These are phyloP conservation scores for Sanghuangporus sanghuang DNA, from an alignment of 1,284 basidiomycete species.

Conservation along the genomic window DNA sequence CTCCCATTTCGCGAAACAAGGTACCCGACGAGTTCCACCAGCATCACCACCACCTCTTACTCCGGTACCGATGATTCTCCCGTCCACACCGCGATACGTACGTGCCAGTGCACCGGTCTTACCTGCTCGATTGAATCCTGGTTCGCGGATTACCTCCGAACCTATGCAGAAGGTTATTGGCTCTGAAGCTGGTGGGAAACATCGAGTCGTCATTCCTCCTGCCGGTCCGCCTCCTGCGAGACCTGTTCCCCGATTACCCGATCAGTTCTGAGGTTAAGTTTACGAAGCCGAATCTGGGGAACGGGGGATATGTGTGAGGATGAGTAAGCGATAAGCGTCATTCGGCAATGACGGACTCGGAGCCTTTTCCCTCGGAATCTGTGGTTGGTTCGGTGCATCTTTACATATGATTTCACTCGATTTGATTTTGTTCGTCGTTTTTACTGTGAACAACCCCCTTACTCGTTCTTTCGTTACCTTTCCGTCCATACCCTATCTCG, in stretches of 20 bases:
- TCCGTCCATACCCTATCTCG: too few relatives aligned
- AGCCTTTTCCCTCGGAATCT: too few relatives aligned
- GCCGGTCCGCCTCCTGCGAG: background rate
- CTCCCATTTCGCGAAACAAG: background rate
- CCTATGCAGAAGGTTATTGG: background rate
- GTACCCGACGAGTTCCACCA: background rate
- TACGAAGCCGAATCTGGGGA: background rate
- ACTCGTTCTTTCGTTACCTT: too few relatives aligned
- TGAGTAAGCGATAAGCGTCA: background rate
- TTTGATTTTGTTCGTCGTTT: too few relatives aligned
- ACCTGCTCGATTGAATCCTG: background rate
- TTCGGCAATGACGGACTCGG: background rate
- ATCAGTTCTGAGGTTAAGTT: background rate
- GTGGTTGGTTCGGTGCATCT: too few relatives aligned
- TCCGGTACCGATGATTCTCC: background rate
- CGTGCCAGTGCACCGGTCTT: background rate
- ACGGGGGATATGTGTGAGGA: background rate
- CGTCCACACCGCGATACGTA: background rate
- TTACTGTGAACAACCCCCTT: too few relatives aligned
- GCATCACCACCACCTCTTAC: background rate
- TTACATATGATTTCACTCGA: too few relatives aligned
- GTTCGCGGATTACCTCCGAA: background rate
- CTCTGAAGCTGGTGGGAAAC: background rate
- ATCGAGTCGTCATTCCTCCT: background rate
- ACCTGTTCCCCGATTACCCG: background rate